Conservation (phyloP, 2,329 filamentous ascomycete species). For the Botryotinia narcissicola region DNA sequence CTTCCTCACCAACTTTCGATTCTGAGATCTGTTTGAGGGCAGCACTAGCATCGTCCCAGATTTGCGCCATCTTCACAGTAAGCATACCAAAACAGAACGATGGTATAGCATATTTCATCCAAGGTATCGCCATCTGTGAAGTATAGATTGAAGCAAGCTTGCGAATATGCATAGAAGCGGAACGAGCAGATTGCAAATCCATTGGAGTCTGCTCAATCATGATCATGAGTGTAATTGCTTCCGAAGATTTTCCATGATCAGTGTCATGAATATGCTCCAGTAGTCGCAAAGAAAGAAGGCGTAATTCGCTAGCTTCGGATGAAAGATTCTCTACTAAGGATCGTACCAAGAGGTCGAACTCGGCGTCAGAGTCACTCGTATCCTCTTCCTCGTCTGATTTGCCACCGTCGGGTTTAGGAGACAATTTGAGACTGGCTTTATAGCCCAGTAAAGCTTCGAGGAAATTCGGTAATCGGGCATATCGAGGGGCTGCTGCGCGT, state of each 20-base stretch:
- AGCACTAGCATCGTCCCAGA: conserved; percentile 81
- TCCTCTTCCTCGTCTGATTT: conserved; percentile 20
- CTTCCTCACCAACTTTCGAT: conserved; percentile 67
- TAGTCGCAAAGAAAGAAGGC: conserved; percentile 70
- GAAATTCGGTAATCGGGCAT: conserved; percentile 64
- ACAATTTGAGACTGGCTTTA: conserved; percentile 39
- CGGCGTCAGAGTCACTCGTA: conserved; percentile 43
- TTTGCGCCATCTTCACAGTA: conserved; percentile 76
- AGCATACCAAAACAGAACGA: conserved; percentile 86
- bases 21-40: conserved; percentile 74
- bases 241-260: conserved; percentile 48
- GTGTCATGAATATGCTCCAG: conserved; percentile 59
- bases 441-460: conserved; percentile 61
- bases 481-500: conserved; percentile 63
- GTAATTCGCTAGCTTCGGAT: conserved; percentile 70
- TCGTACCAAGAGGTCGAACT: conserved; percentile 60
- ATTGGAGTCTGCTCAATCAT: conserved; percentile 77
- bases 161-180: conserved; percentile 80
- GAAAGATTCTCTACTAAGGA: conserved; percentile 72
- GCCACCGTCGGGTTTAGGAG: conserved; percentile 16
- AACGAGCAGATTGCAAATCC: conserved; percentile 71
- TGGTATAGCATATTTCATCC: conserved; percentile 71
- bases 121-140: conserved; percentile 61
- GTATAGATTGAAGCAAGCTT: conserved; percentile 57
- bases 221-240: conserved; percentile 63